phyloP scores from a whole-genome alignment of 441 rosid genomes.

The Croton laevigatus region DNA sequence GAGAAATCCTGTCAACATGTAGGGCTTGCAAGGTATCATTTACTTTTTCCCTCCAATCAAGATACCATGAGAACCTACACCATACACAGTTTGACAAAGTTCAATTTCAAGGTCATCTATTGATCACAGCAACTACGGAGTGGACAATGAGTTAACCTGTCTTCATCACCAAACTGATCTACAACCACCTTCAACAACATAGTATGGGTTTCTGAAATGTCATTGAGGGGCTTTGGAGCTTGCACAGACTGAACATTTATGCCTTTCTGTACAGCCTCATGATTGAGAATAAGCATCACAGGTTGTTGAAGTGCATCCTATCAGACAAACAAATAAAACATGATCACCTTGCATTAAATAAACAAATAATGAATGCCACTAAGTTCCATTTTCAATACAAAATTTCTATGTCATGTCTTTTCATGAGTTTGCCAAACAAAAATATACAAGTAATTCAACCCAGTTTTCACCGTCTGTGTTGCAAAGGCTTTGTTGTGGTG shows the following conservation, averaged over 20 bases:
- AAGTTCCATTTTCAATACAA: background rate
- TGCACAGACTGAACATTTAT: slow-evolving; percentile 36
- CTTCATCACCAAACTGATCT: slow-evolving; percentile 38
- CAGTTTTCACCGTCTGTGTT: background rate
- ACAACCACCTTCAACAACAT: slow-evolving; percentile 35
- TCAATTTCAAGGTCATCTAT: slow-evolving; percentile 19
- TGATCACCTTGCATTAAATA: background rate
- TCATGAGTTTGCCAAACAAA: background rate
- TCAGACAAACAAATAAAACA: slow-evolving; percentile 22
- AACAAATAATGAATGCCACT: background rate
- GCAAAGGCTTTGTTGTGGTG: background rate
- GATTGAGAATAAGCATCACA: slow-evolving; percentile 62
- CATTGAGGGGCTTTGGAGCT: slow-evolving; percentile 35
- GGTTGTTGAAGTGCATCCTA: slow-evolving; percentile 80
- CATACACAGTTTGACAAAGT: slow-evolving; percentile 19
- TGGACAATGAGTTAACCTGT: slow-evolving; percentile 47
- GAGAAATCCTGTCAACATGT: slow-evolving; percentile 32
- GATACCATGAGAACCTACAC: slow-evolving; percentile 60
- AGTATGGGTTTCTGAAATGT: slow-evolving; percentile 37
- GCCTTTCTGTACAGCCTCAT: slow-evolving; percentile 46
- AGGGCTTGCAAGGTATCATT: slow-evolving; percentile 34
- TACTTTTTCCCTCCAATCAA: slow-evolving; percentile 52
- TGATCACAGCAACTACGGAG: slow-evolving; percentile 13
- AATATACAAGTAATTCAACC: background rate
- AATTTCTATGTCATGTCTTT: background rate